These are phyloP conservation scores for Sordariomycetes sp. DNA, from an alignment of 2,329 filamentous ascomycete genomes.

Conservation along the genomic window DNA sequence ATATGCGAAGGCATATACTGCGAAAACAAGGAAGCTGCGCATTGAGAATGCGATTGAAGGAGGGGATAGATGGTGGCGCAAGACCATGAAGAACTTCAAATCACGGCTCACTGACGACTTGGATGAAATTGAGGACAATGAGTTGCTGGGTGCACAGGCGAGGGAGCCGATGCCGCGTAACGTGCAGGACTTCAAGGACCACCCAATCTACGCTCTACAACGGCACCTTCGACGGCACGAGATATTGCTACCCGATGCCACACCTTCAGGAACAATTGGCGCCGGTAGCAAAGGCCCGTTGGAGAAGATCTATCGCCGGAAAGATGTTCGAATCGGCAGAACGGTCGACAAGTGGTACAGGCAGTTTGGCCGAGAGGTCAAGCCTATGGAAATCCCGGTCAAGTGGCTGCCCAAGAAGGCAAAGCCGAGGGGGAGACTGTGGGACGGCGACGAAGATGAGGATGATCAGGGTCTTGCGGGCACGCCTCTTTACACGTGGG, in stretches of 20 bases:
- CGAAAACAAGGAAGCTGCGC: conserved; percentile 77
- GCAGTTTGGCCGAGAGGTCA: conserved; percentile 65
- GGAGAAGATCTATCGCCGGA: conserved; percentile 74
- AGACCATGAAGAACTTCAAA: conserved; percentile 38
- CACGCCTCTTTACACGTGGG: conserved; percentile 49
- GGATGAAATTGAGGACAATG: conserved; percentile 76
- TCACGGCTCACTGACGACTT: conserved; percentile 43
- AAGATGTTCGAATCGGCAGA: conserved; percentile 68
- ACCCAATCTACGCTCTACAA: conserved; percentile 76
- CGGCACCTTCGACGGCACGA: conserved; percentile 78
- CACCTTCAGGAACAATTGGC: conserved; percentile 68
- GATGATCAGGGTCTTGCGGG: conserved; percentile 24
- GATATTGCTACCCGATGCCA: conserved; percentile 62
- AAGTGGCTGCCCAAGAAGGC: conserved; percentile 57
- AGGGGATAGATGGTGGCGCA: conserved; percentile 44
- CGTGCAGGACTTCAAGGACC: conserved; percentile 78
- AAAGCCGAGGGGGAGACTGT: conserved; percentile 14
- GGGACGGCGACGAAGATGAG: conserved; percentile 15
- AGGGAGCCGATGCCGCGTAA: conserved; percentile 80
- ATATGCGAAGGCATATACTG: conserved; percentile 81
- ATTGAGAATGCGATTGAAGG: conserved; percentile 53
- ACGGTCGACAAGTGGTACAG: conserved; percentile 89
- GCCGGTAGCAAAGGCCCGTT: conserved; percentile 53
- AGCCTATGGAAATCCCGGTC: conserved; percentile 67
- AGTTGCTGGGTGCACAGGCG: conserved; percentile 61